A percentile compares a stretch with the other conserved stretches of the same genome.
phyloP scores from a whole-genome alignment of 164 flowering plant genomes.

The Cinnamomum micranthum region DNA sequence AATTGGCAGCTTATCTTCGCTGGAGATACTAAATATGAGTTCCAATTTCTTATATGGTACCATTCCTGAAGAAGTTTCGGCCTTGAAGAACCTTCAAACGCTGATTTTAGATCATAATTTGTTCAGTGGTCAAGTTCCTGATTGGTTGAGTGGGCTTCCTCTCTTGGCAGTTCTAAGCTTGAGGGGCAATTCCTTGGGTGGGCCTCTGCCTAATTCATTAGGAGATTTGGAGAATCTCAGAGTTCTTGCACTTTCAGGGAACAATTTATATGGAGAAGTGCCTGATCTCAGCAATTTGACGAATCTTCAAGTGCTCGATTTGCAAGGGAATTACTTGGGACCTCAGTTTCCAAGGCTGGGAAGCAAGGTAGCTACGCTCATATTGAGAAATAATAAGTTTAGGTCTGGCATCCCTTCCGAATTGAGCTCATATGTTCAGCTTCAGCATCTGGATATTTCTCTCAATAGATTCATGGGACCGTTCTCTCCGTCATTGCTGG shows the following conservation, averaged over 20 bases:
- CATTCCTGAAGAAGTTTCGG: conserved; percentile 58
- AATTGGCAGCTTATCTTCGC: conserved; percentile 51
- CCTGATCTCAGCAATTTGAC: conserved; percentile 76
- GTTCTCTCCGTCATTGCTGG: conserved; percentile 50
- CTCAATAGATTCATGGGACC: conserved; percentile 79
- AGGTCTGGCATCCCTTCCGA: conserved; percentile 58
- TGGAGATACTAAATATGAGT: conserved; percentile 82
- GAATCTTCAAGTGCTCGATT: conserved; percentile 84
- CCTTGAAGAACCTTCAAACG: conserved; percentile 55
- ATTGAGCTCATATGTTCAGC: conserved; percentile 65
- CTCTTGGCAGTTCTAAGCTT: conserved; percentile 66
- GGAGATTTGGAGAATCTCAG: conserved; percentile 55
- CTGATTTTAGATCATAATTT: conserved; percentile 72
- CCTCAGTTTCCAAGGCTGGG: conserved; percentile 69
- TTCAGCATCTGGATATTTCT: conserved; percentile 67
- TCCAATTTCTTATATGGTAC: conserved; percentile 67
- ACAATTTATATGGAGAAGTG: conserved; percentile 64
- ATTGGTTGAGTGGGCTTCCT: conserved; percentile 50
- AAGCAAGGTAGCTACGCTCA: conserved; percentile 49
- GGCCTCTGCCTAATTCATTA: conserved; percentile 59
- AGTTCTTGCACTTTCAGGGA: conserved; percentile 64
- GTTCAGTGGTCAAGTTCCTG: conserved; percentile 62
- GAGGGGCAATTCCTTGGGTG: conserved; percentile 61
- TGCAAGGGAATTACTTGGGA: conserved; percentile 68
- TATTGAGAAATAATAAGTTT: conserved; percentile 72